A percentile compares a stretch with the other conserved stretches of the same genome.
Evolutionary conservation across 768 basidiomycete genomes (phyloP).

Genomic region (Mycena vitilis): DNA sequence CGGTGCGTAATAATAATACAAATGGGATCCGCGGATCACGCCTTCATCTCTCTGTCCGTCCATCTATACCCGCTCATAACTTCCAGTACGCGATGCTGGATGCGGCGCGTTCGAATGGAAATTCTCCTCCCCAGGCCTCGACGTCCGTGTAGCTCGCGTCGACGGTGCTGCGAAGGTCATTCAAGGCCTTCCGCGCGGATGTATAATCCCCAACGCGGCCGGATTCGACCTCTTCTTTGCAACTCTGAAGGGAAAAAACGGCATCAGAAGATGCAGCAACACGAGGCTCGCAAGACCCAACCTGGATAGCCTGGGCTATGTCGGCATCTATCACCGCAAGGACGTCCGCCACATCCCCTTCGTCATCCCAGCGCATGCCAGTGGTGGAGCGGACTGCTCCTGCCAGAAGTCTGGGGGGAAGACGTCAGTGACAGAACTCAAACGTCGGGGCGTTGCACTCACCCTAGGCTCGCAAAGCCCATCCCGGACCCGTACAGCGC

Average conservation of each 20-base stretch:
- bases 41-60: not conserved
- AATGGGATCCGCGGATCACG: slow-evolving; percentile 17
- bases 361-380: slow-evolving; percentile 31
- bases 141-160: slow-evolving; percentile 23
- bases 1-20: slow-evolving; percentile 10
- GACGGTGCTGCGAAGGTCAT: slow-evolving; percentile 24
- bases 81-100: slow-evolving; percentile 33
- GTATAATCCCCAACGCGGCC: slow-evolving; percentile 28
- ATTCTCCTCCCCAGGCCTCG: slow-evolving; percentile 23
- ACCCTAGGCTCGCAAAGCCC: slow-evolving; percentile 36
- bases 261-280: slow-evolving; percentile 21
- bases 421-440: not conserved
- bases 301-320: slow-evolving; percentile 36
- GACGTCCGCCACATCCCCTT: slow-evolving; percentile 24
- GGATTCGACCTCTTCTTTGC: slow-evolving; percentile 36
- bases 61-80: slow-evolving; percentile 5
- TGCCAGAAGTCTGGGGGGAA: slow-evolving; percentile 18
- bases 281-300: slow-evolving; percentile 27
- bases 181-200: slow-evolving; percentile 20
- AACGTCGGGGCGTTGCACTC: not conserved
- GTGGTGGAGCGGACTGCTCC: slow-evolving; percentile 26
- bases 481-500: slow-evolving; percentile 37
- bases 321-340: slow-evolving; percentile 36
- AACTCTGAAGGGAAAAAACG: slow-evolving; percentile 24
- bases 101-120: slow-evolving; percentile 32